Evolutionary conservation across 257 asterid genomes (phyloP).

Genomic region (Scutellaria barbata): DNA sequence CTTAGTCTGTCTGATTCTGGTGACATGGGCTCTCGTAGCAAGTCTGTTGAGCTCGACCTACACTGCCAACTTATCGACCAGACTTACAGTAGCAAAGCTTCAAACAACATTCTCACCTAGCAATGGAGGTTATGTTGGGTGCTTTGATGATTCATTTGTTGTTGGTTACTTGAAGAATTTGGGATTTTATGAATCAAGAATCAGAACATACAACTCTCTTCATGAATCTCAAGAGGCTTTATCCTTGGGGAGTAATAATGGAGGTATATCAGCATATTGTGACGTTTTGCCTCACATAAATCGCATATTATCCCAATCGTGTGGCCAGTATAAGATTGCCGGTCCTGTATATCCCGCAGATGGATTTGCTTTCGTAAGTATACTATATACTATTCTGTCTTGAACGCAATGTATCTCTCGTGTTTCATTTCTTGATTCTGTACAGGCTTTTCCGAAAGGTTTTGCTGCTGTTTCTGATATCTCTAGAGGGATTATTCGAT

Average conservation of each 20-base stretch:
- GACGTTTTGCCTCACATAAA: constrained; percentile 55
- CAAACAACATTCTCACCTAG: constrained; percentile 39
- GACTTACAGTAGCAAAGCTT: constrained; percentile 48
- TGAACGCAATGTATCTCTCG: no score
- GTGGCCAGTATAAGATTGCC: constrained; percentile 45
- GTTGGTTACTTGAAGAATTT: constrained; percentile 30
- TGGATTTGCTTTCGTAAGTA: constrained; percentile 56
- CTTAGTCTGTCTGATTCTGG: constrained; percentile 47
- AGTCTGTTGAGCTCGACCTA: constrained; percentile 54
- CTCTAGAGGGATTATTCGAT: constrained; percentile 45
- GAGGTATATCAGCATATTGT: constrained; percentile 47
- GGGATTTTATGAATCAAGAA: constrained; percentile 45
- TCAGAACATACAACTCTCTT: constrained; percentile 33
- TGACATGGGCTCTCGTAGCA: constrained; percentile 56
- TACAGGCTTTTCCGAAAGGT: constrained; percentile 49
- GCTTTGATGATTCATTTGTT: constrained; percentile 56
- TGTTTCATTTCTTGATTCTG: neutral
- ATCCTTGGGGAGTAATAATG: constrained; percentile 28
- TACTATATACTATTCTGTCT: no score
- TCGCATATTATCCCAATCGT: constrained; percentile 35
- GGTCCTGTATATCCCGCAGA: constrained; percentile 50
- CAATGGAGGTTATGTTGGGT: constrained; percentile 48
- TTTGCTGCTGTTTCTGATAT: constrained; percentile 48
- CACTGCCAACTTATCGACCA: constrained; percentile 57
- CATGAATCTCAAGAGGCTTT: constrained; percentile 41